phyloP scores from a whole-genome alignment of 2,329 filamentous ascomycete species.

The Cercospora sesami region DNA sequence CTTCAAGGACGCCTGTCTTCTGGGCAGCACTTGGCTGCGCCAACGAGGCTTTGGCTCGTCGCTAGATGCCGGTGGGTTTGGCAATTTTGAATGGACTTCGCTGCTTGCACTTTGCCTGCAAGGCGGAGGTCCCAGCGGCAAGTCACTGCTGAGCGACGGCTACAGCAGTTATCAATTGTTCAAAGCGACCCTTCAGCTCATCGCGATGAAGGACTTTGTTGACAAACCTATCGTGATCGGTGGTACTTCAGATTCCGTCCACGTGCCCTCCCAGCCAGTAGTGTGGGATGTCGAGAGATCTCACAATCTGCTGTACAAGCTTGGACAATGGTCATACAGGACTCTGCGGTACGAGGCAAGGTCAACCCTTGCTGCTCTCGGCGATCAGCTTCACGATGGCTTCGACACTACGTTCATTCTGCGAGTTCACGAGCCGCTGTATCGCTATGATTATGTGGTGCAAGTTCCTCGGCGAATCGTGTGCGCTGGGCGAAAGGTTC shows the following conservation, averaged over 20 bases:
- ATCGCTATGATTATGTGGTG: slow-evolving; percentile 58
- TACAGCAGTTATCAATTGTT: slow-evolving; percentile 92
- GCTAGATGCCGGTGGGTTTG: slow-evolving; percentile 79
- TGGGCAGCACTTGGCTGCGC: slow-evolving; percentile 85
- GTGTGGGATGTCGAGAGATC: slow-evolving; percentile 74
- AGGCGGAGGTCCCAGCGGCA: slow-evolving; percentile 70
- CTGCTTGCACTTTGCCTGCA: slow-evolving; percentile 77
- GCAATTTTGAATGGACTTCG: slow-evolving; percentile 87
- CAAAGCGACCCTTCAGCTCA: slow-evolving; percentile 87
- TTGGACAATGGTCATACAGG: slow-evolving; percentile 79
- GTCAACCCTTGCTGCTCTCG: slow-evolving; percentile 71
- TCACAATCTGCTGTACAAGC: slow-evolving; percentile 86
- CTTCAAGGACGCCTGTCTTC: slow-evolving; percentile 79
- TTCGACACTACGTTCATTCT: slow-evolving; percentile 83
- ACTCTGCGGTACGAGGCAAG: slow-evolving; percentile 73
- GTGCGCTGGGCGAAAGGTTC: neutral
- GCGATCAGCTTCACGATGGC: slow-evolving; percentile 71
- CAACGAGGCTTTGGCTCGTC: slow-evolving; percentile 77
- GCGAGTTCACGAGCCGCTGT: slow-evolving; percentile 53
- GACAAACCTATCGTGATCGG: slow-evolving; percentile 58
- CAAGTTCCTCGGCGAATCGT: slow-evolving; percentile 33
- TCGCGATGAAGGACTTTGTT: slow-evolving; percentile 70
- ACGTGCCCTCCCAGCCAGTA: slow-evolving; percentile 58
- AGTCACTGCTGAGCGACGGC: slow-evolving; percentile 70
- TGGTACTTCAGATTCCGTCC: slow-evolving; percentile 40